Conservation (phyloP, 139 green algal species). For the Chlorella vulgaris region DNA sequence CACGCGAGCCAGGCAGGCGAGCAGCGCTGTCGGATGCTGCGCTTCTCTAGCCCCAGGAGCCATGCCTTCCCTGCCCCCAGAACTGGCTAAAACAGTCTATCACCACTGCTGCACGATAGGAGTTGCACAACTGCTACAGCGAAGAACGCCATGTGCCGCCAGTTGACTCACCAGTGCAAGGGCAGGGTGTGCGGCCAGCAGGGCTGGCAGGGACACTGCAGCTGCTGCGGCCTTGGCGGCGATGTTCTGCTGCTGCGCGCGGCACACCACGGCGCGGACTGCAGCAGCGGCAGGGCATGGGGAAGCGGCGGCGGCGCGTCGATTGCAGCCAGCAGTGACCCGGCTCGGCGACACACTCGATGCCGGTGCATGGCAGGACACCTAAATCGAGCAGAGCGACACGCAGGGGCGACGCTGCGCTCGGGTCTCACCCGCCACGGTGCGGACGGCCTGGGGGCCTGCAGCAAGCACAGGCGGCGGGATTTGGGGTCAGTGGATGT, state of each 20-base stretch:
- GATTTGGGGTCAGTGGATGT: no score
- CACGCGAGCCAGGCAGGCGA: not conserved
- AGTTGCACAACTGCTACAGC: no score
- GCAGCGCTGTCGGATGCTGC: not conserved
- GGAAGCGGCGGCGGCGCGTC: not conserved
- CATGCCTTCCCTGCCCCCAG: no score
- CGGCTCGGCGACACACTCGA: no score
- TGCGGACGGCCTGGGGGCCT: not conserved
- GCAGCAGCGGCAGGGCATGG: not conserved
- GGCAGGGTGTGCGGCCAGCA: slow-evolving; percentile 51
- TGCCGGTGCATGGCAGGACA: no score
- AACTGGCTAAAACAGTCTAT: no score
- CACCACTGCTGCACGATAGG: no score
- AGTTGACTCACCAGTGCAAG: slow-evolving; percentile 58
- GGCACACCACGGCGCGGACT: slow-evolving; percentile 43
- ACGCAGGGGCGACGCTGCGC: not conserved
- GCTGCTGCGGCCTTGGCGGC: slow-evolving; percentile 47
- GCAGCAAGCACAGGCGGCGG: not conserved
- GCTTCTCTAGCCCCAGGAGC: no score
- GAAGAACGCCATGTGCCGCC: no score
- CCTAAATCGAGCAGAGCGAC: no score
- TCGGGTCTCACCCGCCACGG: not conserved
- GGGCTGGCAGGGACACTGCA: slow-evolving; percentile 44
- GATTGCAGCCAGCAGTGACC: no score
- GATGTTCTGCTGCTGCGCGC: slow-evolving; percentile 43